A percentile compares a stretch with the other conserved stretches of the same genome.
Evolutionary conservation across 2,329 filamentous ascomycete species (phyloP).

Genomic region (Cercospora sp.): DNA sequence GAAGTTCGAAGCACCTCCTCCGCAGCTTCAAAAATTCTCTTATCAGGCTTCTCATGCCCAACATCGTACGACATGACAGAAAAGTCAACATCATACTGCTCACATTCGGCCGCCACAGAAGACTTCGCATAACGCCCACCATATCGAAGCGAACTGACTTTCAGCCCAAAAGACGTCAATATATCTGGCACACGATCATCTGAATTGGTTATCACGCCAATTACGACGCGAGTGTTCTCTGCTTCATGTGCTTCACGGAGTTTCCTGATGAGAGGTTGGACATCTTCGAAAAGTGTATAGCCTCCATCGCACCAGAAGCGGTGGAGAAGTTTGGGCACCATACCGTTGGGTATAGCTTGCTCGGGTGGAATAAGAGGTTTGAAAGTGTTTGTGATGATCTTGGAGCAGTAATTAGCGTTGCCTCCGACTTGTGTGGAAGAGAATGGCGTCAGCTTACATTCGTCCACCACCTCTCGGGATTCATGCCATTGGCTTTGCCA

Average conservation of each 20-base stretch:
- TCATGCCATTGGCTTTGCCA: constrained; percentile 55
- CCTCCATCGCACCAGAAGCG: constrained; percentile 57
- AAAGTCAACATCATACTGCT: constrained; percentile 54
- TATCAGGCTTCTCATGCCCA: constrained; percentile 61
- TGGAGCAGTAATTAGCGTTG: constrained; percentile 1
- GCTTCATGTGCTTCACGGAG: constrained; percentile 38
- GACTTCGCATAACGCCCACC: constrained; percentile 41
- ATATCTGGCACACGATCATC: constrained; percentile 61
- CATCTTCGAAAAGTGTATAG: constrained; percentile 53
- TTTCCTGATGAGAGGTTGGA: constrained; percentile 48
- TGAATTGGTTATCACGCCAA: constrained; percentile 64
- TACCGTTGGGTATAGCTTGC: constrained; percentile 45
- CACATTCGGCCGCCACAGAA: constrained; percentile 28
- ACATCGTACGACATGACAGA: constrained; percentile 65
- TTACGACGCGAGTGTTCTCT: constrained; percentile 38
- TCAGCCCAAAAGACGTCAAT: constrained; percentile 56
- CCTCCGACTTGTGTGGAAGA: neutral
- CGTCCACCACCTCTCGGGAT: constrained; percentile 60
- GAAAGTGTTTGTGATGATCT: constrained; percentile 59
- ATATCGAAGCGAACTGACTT: constrained; percentile 45
- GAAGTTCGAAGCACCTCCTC: constrained; percentile 45
- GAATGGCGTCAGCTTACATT: constrained; percentile 47
- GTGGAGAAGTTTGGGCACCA: constrained; percentile 53
- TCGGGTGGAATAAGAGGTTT: constrained; percentile 40
- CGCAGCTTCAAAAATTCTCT: constrained; percentile 58